Percentiles rank a stretch among this genome's conserved stretches.
Conservation (phyloP, 1,284 basidiomycete species). For the Mycena citricolor region DNA sequence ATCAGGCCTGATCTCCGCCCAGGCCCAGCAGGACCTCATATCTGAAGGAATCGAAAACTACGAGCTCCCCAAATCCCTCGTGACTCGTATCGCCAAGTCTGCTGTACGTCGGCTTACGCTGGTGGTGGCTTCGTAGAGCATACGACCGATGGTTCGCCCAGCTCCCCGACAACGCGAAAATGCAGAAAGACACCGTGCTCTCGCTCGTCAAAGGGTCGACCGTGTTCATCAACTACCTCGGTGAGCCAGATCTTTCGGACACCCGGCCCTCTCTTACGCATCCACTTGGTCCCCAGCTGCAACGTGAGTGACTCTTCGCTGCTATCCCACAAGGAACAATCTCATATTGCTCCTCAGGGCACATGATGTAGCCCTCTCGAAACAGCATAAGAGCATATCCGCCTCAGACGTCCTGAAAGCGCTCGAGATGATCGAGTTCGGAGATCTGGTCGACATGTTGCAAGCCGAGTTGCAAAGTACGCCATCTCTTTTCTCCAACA, state of each 20-base stretch:
- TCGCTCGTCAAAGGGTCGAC: slow-evolving; percentile 85
- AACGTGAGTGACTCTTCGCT: slow-evolving; percentile 53
- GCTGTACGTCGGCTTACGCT: slow-evolving; percentile 44
- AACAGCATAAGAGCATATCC: slow-evolving; percentile 86
- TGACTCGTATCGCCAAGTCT: slow-evolving; percentile 82
- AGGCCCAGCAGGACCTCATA: slow-evolving; percentile 72
- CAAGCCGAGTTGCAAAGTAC: slow-evolving; percentile 73
- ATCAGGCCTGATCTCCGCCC: slow-evolving; percentile 53
- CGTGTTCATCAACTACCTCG: slow-evolving; percentile 88
- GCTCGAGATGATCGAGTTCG: slow-evolving; percentile 78
- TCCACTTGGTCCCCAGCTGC: slow-evolving; percentile 45
- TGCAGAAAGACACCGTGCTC: slow-evolving; percentile 84
- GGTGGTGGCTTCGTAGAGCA: slow-evolving; percentile 2
- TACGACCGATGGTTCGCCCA: slow-evolving; percentile 32
- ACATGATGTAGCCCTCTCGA: slow-evolving; percentile 81
- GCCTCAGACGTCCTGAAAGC: slow-evolving; percentile 88
- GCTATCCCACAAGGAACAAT: slow-evolving; percentile 2
- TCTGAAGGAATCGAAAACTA: slow-evolving; percentile 84
- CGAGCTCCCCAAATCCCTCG: slow-evolving; percentile 79
- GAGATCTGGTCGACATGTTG: slow-evolving; percentile 67
- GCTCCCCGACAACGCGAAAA: slow-evolving; percentile 82
- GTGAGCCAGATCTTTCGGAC: slow-evolving; percentile 45
- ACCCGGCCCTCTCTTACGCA: slow-evolving; percentile 5
- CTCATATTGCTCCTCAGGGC: slow-evolving; percentile 49
- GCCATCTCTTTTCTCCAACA: slow-evolving; percentile 26